Conservation (phyloP, 2,329 filamentous ascomycete species). For the Alternaria viburni region DNA sequence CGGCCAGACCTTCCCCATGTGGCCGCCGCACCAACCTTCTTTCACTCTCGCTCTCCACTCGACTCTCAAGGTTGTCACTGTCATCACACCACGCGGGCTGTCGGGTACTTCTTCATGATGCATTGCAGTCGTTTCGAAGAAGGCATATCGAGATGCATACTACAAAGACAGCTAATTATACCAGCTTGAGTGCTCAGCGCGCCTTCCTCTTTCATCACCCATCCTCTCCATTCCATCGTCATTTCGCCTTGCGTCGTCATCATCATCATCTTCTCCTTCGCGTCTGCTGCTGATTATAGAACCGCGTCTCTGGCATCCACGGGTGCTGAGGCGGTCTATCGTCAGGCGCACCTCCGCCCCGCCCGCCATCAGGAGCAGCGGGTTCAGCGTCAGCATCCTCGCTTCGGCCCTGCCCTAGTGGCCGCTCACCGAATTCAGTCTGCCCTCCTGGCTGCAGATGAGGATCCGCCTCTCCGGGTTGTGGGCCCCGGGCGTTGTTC, state of each 20-base stretch:
- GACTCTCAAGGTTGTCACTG: not conserved
- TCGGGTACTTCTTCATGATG: rapidly evolving
- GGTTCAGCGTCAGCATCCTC: not conserved
- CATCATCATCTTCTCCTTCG: not conserved
- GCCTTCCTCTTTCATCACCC: not conserved
- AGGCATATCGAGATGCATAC: rapidly evolving
- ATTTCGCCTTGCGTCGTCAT: not conserved
- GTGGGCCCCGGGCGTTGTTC: no score
- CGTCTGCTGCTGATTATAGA: not conserved
- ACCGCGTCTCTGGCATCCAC: not conserved
- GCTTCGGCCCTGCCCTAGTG: not conserved
- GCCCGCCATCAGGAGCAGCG: not conserved
- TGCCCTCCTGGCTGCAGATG: not conserved
- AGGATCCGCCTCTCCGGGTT: not conserved
- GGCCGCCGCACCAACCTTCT: not conserved
- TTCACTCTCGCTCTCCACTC: not conserved
- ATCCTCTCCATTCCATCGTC: not conserved
- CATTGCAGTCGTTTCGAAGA: not conserved
- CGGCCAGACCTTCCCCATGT: not conserved
- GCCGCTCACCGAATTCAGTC: not conserved
- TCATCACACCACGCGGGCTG: not conserved
- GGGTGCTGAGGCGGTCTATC: not conserved
- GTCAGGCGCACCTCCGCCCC: not conserved
- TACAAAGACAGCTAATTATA: not conserved
- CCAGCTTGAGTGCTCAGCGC: not conserved